Evolutionary conservation across 2,329 filamentous ascomycete genomes (phyloP).

Genomic region (Aspergillus carbonarius): DNA sequence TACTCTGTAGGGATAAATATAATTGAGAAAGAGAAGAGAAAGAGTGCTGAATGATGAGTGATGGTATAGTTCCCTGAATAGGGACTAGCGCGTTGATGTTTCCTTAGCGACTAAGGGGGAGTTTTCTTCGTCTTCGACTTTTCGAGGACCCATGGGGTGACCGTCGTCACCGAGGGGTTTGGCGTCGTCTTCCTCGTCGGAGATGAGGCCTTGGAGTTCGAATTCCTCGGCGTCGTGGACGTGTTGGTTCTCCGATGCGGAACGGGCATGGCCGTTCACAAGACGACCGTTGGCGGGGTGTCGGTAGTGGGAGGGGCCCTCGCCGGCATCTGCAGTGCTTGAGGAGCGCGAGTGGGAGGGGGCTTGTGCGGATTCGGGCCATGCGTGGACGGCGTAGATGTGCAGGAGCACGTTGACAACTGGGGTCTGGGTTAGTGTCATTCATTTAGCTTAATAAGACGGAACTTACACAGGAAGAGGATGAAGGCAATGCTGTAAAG

Average conservation of each 20-base stretch:
- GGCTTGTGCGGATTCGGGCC: slow-evolving; percentile 39
- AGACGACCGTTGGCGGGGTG: slow-evolving; percentile 7
- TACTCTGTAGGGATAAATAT: too few relatives aligned
- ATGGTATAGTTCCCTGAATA: neutral
- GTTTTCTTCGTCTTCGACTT: slow-evolving; percentile 32
- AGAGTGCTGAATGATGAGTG: neutral
- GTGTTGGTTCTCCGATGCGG: slow-evolving; percentile 46
- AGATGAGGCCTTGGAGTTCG: slow-evolving; percentile 86
- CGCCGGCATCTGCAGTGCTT: slow-evolving; percentile 15
- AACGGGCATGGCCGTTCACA: slow-evolving; percentile 47
- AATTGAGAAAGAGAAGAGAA: neutral
- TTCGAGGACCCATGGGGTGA: slow-evolving; percentile 27
- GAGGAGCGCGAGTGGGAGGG: slow-evolving; percentile 9
- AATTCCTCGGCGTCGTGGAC: slow-evolving; percentile 86
- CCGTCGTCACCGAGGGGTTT: slow-evolving; percentile 9
- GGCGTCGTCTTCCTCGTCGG: slow-evolving; percentile 73
- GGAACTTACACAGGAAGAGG: slow-evolving; percentile 72
- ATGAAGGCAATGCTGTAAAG: slow-evolving; percentile 88
- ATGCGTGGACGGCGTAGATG: slow-evolving; percentile 70
- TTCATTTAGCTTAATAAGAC: neutral
- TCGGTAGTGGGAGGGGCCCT: slow-evolving; percentile 17
- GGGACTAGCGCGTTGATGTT: neutral
- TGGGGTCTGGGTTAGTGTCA: slow-evolving; percentile 28
- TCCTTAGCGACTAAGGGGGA: slow-evolving; percentile 21
- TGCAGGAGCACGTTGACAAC: slow-evolving; percentile 81